phyloP scores from a whole-genome alignment of 805 yeast genomes.

The Zygotorulaspora danielsina region DNA sequence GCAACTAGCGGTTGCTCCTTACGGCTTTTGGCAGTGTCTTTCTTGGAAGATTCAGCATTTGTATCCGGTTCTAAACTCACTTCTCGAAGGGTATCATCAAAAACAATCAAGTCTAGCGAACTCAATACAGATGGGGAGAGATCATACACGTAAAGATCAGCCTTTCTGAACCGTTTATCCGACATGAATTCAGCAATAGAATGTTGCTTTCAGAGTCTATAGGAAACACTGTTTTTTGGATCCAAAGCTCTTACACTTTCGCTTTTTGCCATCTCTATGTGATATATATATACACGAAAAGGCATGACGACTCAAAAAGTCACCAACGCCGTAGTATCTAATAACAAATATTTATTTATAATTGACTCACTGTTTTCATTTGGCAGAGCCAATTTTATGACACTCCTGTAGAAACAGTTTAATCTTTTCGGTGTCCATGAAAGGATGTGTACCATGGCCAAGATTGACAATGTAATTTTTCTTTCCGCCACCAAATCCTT shows the following conservation, averaged over 20 bases:
- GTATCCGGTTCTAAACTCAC: conserved; percentile 12
- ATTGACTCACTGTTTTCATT: too few relatives aligned
- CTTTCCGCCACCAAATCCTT: conserved; percentile 92
- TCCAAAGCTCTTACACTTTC: too few relatives aligned
- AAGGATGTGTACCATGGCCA: conserved; percentile 98
- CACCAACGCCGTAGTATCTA: too few relatives aligned
- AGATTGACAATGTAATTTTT: conserved; percentile 87
- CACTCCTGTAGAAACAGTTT: conserved; percentile 82
- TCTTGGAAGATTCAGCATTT: too few relatives aligned
- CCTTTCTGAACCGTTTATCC: conserved; percentile 14
- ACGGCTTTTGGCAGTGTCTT: conserved; percentile 4
- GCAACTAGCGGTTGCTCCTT: conserved; percentile 13
- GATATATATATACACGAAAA: too few relatives aligned
- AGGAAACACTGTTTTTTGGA: too few relatives aligned
- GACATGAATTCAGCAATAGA: not conserved
- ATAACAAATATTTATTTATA: too few relatives aligned
- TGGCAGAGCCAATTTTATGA: conserved; percentile 64
- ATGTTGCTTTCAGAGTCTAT: not conserved
- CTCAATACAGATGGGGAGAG: conserved; percentile 39
- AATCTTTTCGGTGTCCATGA: conserved; percentile 89
- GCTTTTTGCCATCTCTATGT: too few relatives aligned
- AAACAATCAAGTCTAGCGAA: conserved; percentile 50
- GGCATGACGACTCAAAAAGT: too few relatives aligned
- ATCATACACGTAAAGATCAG: conserved; percentile 49
- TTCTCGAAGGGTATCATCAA: conserved; percentile 48